Conservation (phyloP, 2,329 filamentous ascomycete genomes). For the Diaporthe sp. region DNA sequence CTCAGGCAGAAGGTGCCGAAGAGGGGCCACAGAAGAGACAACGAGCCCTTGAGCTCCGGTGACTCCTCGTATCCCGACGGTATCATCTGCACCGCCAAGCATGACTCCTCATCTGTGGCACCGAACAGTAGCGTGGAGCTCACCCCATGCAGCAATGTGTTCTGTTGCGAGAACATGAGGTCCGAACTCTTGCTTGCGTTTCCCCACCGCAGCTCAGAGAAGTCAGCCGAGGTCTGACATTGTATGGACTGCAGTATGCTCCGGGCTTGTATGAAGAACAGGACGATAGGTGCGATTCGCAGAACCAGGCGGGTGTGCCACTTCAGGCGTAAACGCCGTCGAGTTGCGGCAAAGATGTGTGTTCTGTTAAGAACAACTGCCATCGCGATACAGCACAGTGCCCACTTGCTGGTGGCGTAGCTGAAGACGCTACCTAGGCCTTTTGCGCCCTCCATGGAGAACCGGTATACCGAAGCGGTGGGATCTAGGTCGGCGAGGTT, state of each 20-base stretch:
- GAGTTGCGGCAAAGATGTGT: conserved; percentile 91
- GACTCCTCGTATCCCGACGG: conserved; percentile 66
- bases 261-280: conserved; percentile 78
- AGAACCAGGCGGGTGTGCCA: conserved; percentile 80
- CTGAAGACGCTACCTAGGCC: conserved; percentile 89
- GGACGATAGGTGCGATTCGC: conserved; percentile 77
- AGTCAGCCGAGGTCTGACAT: conserved; percentile 88
- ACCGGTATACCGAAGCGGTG: conserved; percentile 58
- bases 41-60: conserved; percentile 78
- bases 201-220: conserved; percentile 78
- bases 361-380: conserved; percentile 92
- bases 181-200: conserved; percentile 74
- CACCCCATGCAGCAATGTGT: conserved; percentile 78
- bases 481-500: conserved; percentile 59
- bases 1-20: conserved; percentile 80
- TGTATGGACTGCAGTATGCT: conserved; percentile 86
- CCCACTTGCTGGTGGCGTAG: conserved; percentile 94
- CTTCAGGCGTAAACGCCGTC: conserved; percentile 81
- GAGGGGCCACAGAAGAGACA: conserved; percentile 81
- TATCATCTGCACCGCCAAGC: conserved; percentile 81
- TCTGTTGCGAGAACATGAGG: conserved; percentile 79
- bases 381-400: conserved; percentile 87
- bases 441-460: conserved; percentile 72
- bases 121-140: conserved; percentile 81
- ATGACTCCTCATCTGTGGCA: conserved; percentile 81